phyloP scores from a whole-genome alignment of 352 stramenopile species.

The Phytopythium kandeliae region DNA sequence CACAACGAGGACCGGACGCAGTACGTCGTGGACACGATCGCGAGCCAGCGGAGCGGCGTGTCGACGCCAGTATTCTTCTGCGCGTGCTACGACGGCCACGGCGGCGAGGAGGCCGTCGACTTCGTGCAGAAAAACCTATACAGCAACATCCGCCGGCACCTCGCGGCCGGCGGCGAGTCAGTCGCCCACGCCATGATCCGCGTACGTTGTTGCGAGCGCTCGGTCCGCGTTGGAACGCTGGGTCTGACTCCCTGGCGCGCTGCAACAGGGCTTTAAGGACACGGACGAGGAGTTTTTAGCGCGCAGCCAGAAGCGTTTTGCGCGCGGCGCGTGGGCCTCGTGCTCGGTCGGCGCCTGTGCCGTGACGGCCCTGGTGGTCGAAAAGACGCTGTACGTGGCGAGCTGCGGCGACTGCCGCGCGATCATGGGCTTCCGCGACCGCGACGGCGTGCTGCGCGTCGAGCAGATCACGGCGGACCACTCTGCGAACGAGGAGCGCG shows the following conservation, averaged over 20 bases:
- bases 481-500: constrained; percentile 54
- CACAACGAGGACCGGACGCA: constrained; percentile 64
- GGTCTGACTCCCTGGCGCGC: background rate
- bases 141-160: constrained; percentile 38
- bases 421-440: constrained; percentile 57
- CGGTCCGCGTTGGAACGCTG: too few species aligned
- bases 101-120: constrained; percentile 54
- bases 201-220: constrained; percentile 7
- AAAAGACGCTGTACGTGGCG: constrained; percentile 51
- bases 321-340: constrained; percentile 43
- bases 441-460: constrained; percentile 38
- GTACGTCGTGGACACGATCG: constrained; percentile 37
- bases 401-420: constrained; percentile 62
- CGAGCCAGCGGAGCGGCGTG: constrained; percentile 9
- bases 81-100: constrained; percentile 67
- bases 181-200: constrained; percentile 44
- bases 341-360: constrained; percentile 62
- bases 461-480: constrained; percentile 67
- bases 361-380: constrained; percentile 48
- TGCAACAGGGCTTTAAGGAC: constrained; percentile 33
- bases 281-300: constrained; percentile 60
- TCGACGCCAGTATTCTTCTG: constrained; percentile 50
- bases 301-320: constrained; percentile 44
- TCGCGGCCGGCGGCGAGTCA: constrained; percentile 18
- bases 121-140: constrained; percentile 67